A percentile compares a stretch with the other conserved stretches of the same genome.
phyloP scores from a whole-genome alignment of 177 flowering plant genomes.

The Vitis hybrid region DNA sequence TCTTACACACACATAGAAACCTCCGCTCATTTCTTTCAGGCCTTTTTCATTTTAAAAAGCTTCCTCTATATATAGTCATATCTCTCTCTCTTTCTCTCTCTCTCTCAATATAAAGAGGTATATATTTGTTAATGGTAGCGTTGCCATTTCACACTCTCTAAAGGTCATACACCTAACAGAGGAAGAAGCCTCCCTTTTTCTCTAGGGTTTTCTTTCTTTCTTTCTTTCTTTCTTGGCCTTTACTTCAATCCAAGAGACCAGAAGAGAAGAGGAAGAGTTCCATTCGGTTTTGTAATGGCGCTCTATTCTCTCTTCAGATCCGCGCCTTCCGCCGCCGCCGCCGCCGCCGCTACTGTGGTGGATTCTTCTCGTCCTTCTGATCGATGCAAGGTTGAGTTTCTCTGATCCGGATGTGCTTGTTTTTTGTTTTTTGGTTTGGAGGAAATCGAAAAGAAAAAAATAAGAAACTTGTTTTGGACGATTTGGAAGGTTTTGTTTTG shows the following conservation, averaged over 20 bases:
- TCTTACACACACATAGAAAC: neutral
- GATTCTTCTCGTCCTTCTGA: conserved; percentile 23
- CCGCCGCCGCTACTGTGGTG: conserved; percentile 17
- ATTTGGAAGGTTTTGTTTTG: neutral
- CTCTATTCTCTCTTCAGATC: conserved; percentile 39
- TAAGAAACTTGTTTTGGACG: too few species aligned
- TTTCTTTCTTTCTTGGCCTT: neutral
- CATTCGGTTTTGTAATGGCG: conserved; percentile 24
- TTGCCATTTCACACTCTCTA: neutral
- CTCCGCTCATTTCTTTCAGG: conserved; percentile 15
- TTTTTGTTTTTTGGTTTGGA: neutral
- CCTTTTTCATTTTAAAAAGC: neutral
- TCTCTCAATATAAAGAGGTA: neutral
- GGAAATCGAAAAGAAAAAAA: neutral
- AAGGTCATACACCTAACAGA: neutral
- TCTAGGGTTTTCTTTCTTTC: neutral
- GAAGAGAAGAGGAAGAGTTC: neutral
- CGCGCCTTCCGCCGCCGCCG: conserved; percentile 8
- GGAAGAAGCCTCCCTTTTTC: neutral
- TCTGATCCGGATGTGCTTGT: neutral
- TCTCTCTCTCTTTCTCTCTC: neutral
- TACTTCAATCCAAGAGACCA: too few species aligned
- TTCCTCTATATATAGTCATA: too few species aligned
- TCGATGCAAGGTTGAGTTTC: conserved; percentile 22
- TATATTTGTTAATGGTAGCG: neutral